Evolutionary conservation across 352 stramenopile species (phyloP), one percentile per base, ranked within the genome.

Genomic region (Globisporangium nodosum): DNA sequence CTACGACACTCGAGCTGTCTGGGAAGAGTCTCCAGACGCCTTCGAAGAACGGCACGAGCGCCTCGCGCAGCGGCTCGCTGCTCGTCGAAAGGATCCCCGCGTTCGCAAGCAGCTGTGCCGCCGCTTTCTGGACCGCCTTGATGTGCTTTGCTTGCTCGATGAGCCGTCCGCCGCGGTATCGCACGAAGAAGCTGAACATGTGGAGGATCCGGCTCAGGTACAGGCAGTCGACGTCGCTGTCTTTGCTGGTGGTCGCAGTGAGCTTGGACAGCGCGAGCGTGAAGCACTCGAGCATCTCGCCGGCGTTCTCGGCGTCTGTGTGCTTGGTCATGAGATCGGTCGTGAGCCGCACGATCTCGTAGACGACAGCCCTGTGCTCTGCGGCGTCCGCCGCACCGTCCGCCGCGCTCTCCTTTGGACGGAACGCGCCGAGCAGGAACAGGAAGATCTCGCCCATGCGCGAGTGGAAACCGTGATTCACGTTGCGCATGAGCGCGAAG

Each of bases 391-490:
- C 8, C 5, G 18, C 16, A 21, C 31, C 47, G 27, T 20, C 21
- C 24, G 21, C 15, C 12, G 21, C 20, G 8, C 15, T 33, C 40
- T 71, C 48, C 30, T 81, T 89, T 0, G 86, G 80, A 18, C 81
- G 66, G 57, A 96, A 94, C 6, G 85, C 73, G 3, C 75, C 69
- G 3, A 96, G 69, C 46, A 96, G 56, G 27, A 87, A 82, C 5
- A 87, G 57, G 45, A 94, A 71, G 37, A 94, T 76, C 21, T 93
- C 83, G 27, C 70, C 64, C 85, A 92, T 94, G 24, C 87, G 72
- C 48, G 85, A 94, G 67, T 96, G 85, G 66, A 96, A 94, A 1
- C 85, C 78, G 57, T 88, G 74, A 50, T 85, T 86, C 13, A 96
- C 85, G 52, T 94, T 94, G 35, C 86, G 85, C 31, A 94, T 65